Base-by-base conservation (phyloP, 192 early-diverging fungal species). In the Backusella westeae region DNA sequence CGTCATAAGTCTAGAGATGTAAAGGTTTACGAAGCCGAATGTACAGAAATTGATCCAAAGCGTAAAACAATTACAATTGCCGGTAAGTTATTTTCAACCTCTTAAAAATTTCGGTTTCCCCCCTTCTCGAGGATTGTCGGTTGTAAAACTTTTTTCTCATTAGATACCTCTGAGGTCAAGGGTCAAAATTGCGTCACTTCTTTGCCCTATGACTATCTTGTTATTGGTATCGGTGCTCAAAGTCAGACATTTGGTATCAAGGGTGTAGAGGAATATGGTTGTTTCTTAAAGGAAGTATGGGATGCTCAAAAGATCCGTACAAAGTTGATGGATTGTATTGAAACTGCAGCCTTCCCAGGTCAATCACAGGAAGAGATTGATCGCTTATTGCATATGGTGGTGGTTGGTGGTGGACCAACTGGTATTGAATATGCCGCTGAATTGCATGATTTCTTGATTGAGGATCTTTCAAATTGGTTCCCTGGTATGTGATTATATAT, bases 21-120 rank as follows among this genome's bases (percentile, higher is more conserved):
- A 77, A 89, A 87, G 85, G 94, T 97, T 77, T 91, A 93, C 73
- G 96, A 98, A 82, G 95, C 92, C 71, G 93, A 92, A 78, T 96
- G 95, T 87, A 95, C 88, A 6, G 88, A 93, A 21, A 94, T 98
- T 72, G 94, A 98, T 71, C 91, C 90, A 6, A 88, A 88, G 35
- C 87, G 85, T 44, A 94, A 96, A 86, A 85, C 85, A 29, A 85
- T 98, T 69, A 90, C 87, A 35, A 87, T 98, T 72, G 85, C 88
- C 82, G 93, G 92, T 86, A 80, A 71, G 76, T 79, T 9, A 32
- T 32, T 32, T 29, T 21, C 38, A 39, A 39, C 38, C 6, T 39
- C 38, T 39, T 39, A 39, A 39, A 39, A 39, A 39, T 0, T 9
- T 10, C 38, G 42, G 15, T 14, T 5, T 32, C 32, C 32, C 26